Evolutionary conservation across 2,329 filamentous ascomycete species (phyloP).

Genomic region (Alternaria postmessia): DNA sequence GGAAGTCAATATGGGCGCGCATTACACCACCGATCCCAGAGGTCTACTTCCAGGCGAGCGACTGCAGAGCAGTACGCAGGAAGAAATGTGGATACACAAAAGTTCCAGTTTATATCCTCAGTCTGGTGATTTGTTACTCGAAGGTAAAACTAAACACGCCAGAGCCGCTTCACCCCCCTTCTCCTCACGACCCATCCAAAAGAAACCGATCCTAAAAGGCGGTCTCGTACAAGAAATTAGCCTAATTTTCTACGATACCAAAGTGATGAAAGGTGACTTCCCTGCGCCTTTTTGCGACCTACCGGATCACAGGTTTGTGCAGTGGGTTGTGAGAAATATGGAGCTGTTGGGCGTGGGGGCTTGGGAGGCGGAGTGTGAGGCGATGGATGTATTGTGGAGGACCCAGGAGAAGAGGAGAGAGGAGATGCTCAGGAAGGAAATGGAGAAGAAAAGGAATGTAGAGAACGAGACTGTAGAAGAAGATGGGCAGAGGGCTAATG

Average conservation of each 20-base stretch:
- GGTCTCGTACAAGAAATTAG: not conserved
- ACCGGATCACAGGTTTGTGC: not conserved
- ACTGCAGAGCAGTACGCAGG: not conserved
- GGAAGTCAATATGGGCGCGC: not conserved
- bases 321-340: slow-evolving; percentile 1
- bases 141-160: not conserved
- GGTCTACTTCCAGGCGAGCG: not conserved
- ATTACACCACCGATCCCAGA: not conserved
- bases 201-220: not conserved
- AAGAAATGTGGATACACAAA: not conserved
- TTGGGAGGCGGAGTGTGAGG: not conserved
- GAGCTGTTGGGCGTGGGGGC: not conserved
- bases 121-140: not conserved
- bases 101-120: not conserved
- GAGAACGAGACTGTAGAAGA: not conserved
- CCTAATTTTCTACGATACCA: not conserved
- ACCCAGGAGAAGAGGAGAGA: not conserved
- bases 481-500: not conserved
- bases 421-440: not conserved
- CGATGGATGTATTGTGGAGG: not conserved
- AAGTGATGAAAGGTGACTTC: not conserved
- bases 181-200: not conserved
- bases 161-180: not conserved
- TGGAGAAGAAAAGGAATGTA: not conserved
- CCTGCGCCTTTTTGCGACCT: not conserved